Base-by-base conservation (phyloP, 108 stramenopile species). In the Fragilaria crotonensis region DNA sequence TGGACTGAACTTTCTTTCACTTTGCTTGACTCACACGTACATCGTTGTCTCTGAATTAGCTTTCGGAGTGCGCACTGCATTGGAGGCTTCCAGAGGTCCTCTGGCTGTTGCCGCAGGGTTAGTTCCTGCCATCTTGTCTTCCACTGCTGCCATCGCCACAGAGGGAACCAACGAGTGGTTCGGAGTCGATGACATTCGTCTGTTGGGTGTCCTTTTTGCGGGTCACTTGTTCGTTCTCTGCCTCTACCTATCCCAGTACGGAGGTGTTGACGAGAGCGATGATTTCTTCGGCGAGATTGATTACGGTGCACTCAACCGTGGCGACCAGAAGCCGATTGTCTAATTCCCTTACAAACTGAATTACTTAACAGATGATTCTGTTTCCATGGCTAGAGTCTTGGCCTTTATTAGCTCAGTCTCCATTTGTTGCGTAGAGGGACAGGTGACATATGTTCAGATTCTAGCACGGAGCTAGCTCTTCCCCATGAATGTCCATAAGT, bases 261-360 rank as follows among this genome's bases (percentile, higher is more conserved):
- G 72, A 51, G 51, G 11, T 26, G 63, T 66, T 29, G 70, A 73
- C 45, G 78, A 80, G 64, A 64, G 70, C 29, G 79, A 77, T 45
- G 79, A 80, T 59, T 80, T 80, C 76, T 80, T 80, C 62, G 79
- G 79, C 41, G 79, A 80, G 73, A 80, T 80, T 52, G 79, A 80
- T 59, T 80, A 80, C 79, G 69, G 71, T 48, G 76, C 68, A 36
- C 72, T 25, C 25, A 48, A 57, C 19, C 21, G 19, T 17, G 30
- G 64, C 30, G 27, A 62, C 20, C 33, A 59, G 53, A 11, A 54
- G 36, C 36, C 36, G 7, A 41, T 41, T 41, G 36, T 41, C 14
- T 41, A 41, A 41, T 14, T 41, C 7, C 11, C 36, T 11, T 41
- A 41, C 14, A 41, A 41, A 41, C n/a, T n/a, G n/a, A n/a, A n/a